Evolutionary conservation across 257 asterid species (phyloP).

Genomic region (Lavandula angustifolia): DNA sequence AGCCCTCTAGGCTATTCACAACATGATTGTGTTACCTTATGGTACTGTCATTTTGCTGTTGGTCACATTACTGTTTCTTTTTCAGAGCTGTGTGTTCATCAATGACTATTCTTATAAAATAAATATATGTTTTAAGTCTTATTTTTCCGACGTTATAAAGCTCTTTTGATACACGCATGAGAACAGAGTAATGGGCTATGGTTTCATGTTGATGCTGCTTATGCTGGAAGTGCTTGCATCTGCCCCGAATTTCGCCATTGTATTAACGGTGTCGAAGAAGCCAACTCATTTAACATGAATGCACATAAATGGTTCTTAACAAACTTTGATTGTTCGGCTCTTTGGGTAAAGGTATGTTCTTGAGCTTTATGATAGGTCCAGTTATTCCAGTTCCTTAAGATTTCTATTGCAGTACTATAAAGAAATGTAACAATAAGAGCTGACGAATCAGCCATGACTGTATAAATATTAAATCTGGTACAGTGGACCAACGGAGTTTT

Average conservation of each 20-base stretch:
- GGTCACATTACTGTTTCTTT: background rate
- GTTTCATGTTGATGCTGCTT: constrained; percentile 98
- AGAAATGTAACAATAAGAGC: too few species aligned
- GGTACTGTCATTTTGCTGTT: background rate
- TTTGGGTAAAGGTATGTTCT: constrained; percentile 87
- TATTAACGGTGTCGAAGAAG: constrained; percentile 79
- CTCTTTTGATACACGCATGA: constrained; percentile 31
- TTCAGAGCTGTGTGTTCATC: background rate
- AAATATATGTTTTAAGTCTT: constrained; percentile 1
- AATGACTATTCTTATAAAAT: background rate
- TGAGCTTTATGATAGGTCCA: constrained; percentile 20
- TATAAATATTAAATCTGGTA: too few species aligned
- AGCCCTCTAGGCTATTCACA: constrained; percentile 5
- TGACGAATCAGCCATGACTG: too few species aligned
- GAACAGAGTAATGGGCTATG: constrained; percentile 71
- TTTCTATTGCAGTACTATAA: background rate
- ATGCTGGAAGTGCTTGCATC: constrained; percentile 96
- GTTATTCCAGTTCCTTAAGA: constrained; percentile 10
- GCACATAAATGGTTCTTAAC: constrained; percentile 96
- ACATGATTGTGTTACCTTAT: background rate
- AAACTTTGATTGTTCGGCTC: constrained; percentile 94
- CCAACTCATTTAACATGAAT: constrained; percentile 91
- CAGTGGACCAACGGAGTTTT: too few species aligned
- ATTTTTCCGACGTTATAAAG: constrained; percentile 4
- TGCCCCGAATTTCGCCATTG: constrained; percentile 85